Percentiles rank a stretch among this genome's conserved stretches.
Evolutionary conservation across 306 rosid genomes (phyloP).

Genomic region (Psophocarpus tetragonolobus): DNA sequence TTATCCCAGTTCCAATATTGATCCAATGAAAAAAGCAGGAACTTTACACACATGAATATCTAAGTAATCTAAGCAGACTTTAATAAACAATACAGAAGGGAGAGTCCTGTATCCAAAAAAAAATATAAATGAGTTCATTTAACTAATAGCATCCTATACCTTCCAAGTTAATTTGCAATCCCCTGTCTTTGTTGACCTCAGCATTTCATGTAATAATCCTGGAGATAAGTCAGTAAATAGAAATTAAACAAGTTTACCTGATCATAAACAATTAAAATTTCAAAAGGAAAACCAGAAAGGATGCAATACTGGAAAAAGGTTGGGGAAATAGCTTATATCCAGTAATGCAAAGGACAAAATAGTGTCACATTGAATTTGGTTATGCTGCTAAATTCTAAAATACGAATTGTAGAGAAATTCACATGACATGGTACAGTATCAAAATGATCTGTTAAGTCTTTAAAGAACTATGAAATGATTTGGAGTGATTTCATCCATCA

Average conservation of each 20-base stretch:
- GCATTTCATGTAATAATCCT: slow-evolving; percentile 94
- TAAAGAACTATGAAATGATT: not conserved
- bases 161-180: slow-evolving; percentile 95
- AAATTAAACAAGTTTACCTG: slow-evolving; percentile 7
- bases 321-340: not conserved
- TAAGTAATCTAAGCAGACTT: slow-evolving; percentile 1
- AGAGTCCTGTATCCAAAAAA: not conserved
- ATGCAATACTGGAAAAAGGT: slow-evolving; percentile 5
- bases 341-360: slow-evolving; percentile 1
- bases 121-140: slow-evolving; percentile 20
- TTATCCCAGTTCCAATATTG: not conserved
- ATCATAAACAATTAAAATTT: not conserved
- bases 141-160: slow-evolving; percentile 51
- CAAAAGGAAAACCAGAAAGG: not conserved
- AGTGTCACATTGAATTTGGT: not conserved
- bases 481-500: slow-evolving; percentile 8
- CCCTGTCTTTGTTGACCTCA: slow-evolving; percentile 76
- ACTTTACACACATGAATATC: slow-evolving; percentile 5
- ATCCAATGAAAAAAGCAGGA: slow-evolving; percentile 20
- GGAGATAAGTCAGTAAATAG: slow-evolving; percentile 29
- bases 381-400: not conserved
- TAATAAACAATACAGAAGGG: slow-evolving; percentile 28
- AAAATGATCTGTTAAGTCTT: not conserved
- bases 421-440: not conserved
- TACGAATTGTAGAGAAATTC: slow-evolving; percentile 7